Conservation (phyloP, 805 yeast genomes). For the Zygoascus tannicola region DNA sequence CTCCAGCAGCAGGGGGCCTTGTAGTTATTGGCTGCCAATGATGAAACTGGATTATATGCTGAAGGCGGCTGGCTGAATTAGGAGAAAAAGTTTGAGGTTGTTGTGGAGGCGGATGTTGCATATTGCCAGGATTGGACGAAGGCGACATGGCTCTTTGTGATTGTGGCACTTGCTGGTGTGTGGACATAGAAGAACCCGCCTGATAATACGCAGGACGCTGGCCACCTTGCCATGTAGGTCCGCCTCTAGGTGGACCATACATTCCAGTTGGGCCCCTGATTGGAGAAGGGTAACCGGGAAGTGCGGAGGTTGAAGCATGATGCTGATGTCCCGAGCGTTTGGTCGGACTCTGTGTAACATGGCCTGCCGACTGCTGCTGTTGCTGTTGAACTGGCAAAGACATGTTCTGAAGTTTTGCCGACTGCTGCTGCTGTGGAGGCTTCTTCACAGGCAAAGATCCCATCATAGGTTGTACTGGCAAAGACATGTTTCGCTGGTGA, state of each 20-base stretch:
- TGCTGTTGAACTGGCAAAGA: conserved; percentile 6
- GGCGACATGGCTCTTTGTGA: background rate
- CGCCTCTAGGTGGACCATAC: conserved; percentile 2
- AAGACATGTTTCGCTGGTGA: conserved; percentile 21
- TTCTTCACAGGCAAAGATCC: conserved; percentile 4
- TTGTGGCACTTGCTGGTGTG: conserved; percentile 1
- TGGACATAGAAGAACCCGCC: conserved; percentile 8
- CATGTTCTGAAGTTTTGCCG: too few relatives aligned
- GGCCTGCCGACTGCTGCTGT: conserved; percentile 8
- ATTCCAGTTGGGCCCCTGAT: conserved; percentile 1
- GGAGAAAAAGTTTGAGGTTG: conserved; percentile 16
- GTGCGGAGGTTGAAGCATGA: conserved; percentile 18
- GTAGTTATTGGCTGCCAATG: conserved; percentile 42
- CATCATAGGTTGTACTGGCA: conserved; percentile 15
- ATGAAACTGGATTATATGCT: conserved; percentile 46
- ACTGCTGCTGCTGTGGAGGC: conserved; percentile 6
- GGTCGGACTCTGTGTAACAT: conserved; percentile 9
- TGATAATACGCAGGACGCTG: background rate
- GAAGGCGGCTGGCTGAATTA: conserved; percentile 26
- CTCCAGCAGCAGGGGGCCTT: conserved; percentile 4
- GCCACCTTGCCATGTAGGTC: background rate
- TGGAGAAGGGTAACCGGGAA: conserved; percentile 14
- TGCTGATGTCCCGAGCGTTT: conserved; percentile 18
- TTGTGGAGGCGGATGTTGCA: conserved; percentile 19
- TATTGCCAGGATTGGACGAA: conserved; percentile 1